These are phyloP conservation scores for Noccaea caerulescens DNA, from an alignment of 345 rosid genomes.

Conservation along the genomic window DNA sequence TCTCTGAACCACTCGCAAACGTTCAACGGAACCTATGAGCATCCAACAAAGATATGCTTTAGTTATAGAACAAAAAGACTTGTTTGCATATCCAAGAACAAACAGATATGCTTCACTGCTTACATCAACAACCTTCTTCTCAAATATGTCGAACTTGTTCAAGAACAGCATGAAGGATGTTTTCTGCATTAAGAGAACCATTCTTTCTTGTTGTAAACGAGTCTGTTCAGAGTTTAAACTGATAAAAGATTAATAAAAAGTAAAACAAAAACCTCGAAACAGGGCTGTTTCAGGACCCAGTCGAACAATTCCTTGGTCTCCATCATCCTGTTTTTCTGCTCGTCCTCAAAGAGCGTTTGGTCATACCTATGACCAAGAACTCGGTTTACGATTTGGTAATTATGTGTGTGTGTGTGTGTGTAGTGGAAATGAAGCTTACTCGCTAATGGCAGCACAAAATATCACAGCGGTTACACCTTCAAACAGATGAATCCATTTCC, in stretches of 20 bases:
- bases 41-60: neutral
- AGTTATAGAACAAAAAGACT: neutral
- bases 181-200: conserved; percentile 62
- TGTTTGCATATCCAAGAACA: neutral
- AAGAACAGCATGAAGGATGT: conserved; percentile 96
- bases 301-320: conserved; percentile 93
- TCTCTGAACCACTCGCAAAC: conserved; percentile 95
- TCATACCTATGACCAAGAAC: conserved; percentile 65
- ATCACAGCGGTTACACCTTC: conserved; percentile 99
- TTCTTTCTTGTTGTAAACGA: conserved; percentile 2
- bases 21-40: conserved; percentile 74
- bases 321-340: conserved; percentile 87
- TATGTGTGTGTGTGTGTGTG: too few relatives aligned
- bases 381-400: neutral
- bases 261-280: conserved; percentile 74
- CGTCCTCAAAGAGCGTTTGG: conserved; percentile 92
- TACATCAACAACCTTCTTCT: conserved; percentile 90
- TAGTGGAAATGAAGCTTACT: conserved; percentile 60
- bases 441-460: conserved; percentile 98
- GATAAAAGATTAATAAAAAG: neutral
- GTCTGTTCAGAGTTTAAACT: neutral
- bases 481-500: conserved; percentile 99
- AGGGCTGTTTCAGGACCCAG: conserved; percentile 98
- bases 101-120: conserved; percentile 31
- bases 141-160: conserved; percentile 96